These are phyloP conservation scores for Leishmania tropica DNA, from an alignment of 208 protist species.

Conservation along the genomic window DNA sequence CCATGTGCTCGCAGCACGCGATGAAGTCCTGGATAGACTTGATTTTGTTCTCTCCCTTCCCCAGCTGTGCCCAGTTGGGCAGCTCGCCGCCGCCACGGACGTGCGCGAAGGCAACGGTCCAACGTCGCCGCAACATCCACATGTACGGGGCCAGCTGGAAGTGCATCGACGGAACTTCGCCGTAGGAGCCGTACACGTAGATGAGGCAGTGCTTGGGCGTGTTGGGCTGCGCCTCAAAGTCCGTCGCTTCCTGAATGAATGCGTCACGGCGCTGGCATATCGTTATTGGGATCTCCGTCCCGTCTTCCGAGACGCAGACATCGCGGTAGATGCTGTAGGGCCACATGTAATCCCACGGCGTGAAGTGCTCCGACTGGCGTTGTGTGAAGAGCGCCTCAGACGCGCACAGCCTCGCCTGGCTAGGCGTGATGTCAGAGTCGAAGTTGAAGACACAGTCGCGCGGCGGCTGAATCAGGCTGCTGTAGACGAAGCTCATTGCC, in stretches of 20 bases:
- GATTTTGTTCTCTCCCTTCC: slow-evolving; percentile 82
- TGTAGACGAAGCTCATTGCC: slow-evolving; percentile 90
- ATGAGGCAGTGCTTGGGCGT: slow-evolving; percentile 89
- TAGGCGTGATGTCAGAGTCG: slow-evolving; percentile 74
- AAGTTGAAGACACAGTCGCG: slow-evolving; percentile 89
- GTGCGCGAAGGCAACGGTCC: slow-evolving; percentile 91
- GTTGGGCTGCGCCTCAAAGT: slow-evolving; percentile 89
- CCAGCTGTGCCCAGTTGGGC: slow-evolving; percentile 80
- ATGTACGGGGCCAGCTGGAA: slow-evolving; percentile 94
- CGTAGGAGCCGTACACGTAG: slow-evolving; percentile 92
- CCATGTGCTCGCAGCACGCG: slow-evolving; percentile 92
- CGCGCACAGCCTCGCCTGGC: slow-evolving; percentile 59
- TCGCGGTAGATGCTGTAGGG: slow-evolving; percentile 92
- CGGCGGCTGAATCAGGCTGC: slow-evolving; percentile 81
- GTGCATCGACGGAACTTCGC: slow-evolving; percentile 91
- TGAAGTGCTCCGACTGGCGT: slow-evolving; percentile 91
- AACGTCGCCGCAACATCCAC: slow-evolving; percentile 91
- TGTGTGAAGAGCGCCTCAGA: slow-evolving; percentile 89
- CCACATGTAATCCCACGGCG: slow-evolving; percentile 94
- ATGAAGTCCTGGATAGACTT: slow-evolving; percentile 94
- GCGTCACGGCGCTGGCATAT: slow-evolving; percentile 89
- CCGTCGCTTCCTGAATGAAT: slow-evolving; percentile 89
- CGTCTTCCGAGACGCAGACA: slow-evolving; percentile 81
- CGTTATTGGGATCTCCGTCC: slow-evolving; percentile 88
- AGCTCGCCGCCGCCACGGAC: slow-evolving; percentile 94